Conservation (phyloP, 2,329 filamentous ascomycete species). For the Claviceps paspali region DNA sequence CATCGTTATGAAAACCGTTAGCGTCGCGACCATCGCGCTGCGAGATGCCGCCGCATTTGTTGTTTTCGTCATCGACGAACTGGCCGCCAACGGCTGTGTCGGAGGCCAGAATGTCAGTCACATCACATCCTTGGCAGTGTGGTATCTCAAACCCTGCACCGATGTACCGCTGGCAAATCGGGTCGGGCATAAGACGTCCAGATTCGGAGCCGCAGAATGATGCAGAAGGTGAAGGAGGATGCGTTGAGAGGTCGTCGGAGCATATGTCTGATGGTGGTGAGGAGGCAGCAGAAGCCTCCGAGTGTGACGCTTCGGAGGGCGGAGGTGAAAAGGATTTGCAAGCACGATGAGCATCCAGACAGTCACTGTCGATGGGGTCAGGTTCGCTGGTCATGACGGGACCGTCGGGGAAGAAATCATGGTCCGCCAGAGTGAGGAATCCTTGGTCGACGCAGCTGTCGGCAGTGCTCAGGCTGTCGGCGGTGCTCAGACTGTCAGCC, state of each 20-base stretch:
- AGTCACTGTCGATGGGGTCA: conserved; percentile 13
- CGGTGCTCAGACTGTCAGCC: too few species aligned
- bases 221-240: conserved; percentile 30
- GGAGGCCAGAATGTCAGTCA: conserved; percentile 26
- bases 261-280: conserved; percentile 19
- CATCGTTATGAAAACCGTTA: conserved; percentile 17
- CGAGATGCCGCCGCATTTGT: conserved; percentile 15
- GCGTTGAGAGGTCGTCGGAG: conserved; percentile 19
- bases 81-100: conserved; percentile 27
- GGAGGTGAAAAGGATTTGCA: conserved; percentile 23
- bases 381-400: conserved; percentile 31
- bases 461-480: conserved; percentile 21
- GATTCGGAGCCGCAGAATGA: conserved; percentile 38
- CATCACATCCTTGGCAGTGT: conserved; percentile 29
- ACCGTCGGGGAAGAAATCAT: conserved; percentile 18
- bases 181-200: conserved; percentile 20
- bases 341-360: conserved; percentile 7
- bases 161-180: conserved; percentile 14
- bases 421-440: conserved; percentile 25
- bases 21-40: conserved; percentile 16
- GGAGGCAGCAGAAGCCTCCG: conserved; percentile 25
- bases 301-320: conserved; percentile 34
- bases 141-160: conserved; percentile 29
- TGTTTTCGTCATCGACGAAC: conserved; percentile 17
- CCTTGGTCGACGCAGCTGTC: conserved; percentile 24